Base-by-base conservation (phyloP, 2,329 filamentous ascomycete genomes). In the Colletotrichum higginsianum region DNA sequence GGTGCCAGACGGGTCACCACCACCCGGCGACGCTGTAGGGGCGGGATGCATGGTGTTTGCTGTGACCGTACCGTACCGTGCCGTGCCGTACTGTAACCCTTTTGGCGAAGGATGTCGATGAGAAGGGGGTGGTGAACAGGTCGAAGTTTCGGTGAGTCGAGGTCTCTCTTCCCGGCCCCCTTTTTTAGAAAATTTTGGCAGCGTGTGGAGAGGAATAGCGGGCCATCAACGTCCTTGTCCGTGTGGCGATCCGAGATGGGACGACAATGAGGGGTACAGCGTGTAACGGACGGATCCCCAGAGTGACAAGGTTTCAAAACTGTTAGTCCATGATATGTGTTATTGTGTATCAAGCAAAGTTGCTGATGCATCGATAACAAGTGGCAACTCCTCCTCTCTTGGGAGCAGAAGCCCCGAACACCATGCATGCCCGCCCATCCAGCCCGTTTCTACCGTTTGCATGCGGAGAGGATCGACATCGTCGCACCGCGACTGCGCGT, bases 151-250 rank as follows among this genome's bases (percentile, higher is more conserved):
- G 21, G 46, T 38, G 46, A 61, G 13, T 12, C 30, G 30, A 30
- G 15, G 30, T n/a, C 12, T 15, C 13, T n/a, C 21, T 18, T 30
- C 30, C 52, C n/a, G 52, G 52, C 13, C 44, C 60, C 46, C 60
- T 35, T 38, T 52, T 49, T 49, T 23, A 35, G 30, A 61, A 61
- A 61, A 61, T 18, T 61, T 61, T 49, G 60, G 30, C n/a, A 61
- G 46, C 26, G 30, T 61, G 58, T 61, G 60, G 60, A 42, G 60
- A 52, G 60, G 8, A 61, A 61, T 61, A 61, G 60, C 60, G 60
- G 60, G 60, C 60, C 60, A 9, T n/a, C 60, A 38, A 42, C n/a
- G 35, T 23, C 30, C 60, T 61, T 61, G 21, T 26, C 46, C 46
- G 46, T 26, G 60, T 61, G 60, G 60, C 47, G 60, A 61, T 61